Evolutionary conservation across 345 rosid species (phyloP).

Genomic region (Populus davidiana): DNA sequence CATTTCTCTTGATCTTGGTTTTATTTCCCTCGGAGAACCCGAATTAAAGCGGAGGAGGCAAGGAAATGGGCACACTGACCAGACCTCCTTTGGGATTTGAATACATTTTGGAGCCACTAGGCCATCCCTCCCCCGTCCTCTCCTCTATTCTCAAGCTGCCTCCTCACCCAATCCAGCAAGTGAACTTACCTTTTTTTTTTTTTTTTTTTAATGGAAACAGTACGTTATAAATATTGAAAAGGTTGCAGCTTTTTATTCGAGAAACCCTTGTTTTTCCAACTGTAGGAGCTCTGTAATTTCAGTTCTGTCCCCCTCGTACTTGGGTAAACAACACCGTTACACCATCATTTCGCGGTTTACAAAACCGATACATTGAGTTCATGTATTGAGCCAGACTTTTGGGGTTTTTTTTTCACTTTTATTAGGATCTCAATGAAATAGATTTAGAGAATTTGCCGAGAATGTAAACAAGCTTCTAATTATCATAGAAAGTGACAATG

Average conservation of each 20-base stretch:
- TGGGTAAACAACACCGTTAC: no score
- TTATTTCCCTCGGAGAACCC: constrained; percentile 11
- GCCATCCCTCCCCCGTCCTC: neutral
- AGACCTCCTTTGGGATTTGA: constrained; percentile 10
- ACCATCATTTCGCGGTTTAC: no score
- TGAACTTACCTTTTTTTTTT: neutral
- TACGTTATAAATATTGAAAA: neutral
- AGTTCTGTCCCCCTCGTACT: no score
- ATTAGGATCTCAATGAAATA: no score
- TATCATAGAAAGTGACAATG: no score
- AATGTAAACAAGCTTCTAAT: no score
- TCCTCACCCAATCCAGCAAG: constrained; percentile 12
- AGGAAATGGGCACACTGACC: constrained; percentile 30
- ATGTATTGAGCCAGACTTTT: constrained; percentile 74
- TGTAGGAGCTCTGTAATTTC: no score
- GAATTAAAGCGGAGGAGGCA: constrained; percentile 10
- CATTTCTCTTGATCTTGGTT: neutral
- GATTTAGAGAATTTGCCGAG: no score
- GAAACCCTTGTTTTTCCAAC: no score
- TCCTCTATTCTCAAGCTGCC: neutral
- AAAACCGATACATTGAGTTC: no score
- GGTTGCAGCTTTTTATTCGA: no score
- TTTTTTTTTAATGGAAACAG: neutral
- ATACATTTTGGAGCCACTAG: neutral
- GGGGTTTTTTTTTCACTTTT: constrained; percentile 80